Conservation (phyloP, 345 rosid genomes). For the Linum usitatissimum region DNA sequence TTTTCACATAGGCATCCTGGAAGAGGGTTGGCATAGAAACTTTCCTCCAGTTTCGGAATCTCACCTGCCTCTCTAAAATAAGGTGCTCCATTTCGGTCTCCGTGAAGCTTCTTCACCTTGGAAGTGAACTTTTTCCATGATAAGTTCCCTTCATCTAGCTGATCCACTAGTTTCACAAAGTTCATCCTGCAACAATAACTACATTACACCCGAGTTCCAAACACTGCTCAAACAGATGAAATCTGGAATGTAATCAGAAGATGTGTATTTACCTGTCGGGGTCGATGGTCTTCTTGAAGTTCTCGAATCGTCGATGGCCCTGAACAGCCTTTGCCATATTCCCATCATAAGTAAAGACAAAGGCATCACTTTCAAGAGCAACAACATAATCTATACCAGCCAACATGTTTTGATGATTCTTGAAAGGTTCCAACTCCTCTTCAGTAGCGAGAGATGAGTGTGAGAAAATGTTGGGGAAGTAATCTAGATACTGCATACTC, state of each 20-base stretch:
- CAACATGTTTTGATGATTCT: constrained; percentile 82
- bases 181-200: constrained; percentile 46
- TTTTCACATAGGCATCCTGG: constrained; percentile 81
- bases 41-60: constrained; percentile 84
- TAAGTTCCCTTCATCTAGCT: constrained; percentile 60
- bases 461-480: constrained; percentile 66
- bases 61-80: constrained; percentile 62
- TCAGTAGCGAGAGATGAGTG: constrained; percentile 71
- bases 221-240: not conserved
- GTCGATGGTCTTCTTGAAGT: constrained; percentile 75
- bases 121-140: constrained; percentile 84
- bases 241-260: not conserved
- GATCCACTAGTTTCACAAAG: constrained; percentile 72
- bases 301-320: constrained; percentile 81
- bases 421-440: constrained; percentile 65
- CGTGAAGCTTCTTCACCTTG: constrained; percentile 70
- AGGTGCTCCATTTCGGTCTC: constrained; percentile 62
- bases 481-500: constrained; percentile 63
- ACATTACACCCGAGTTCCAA: not conserved
- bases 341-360: constrained; percentile 84
- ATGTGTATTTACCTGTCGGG: constrained; percentile 60
- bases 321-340: constrained; percentile 99
- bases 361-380: constrained; percentile 79
- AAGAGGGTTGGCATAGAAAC: constrained; percentile 77
- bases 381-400: constrained; percentile 86